These are phyloP conservation scores for Herpotrichia juniperi DNA, from an alignment of 2,329 filamentous ascomycete genomes.

Conservation along the genomic window DNA sequence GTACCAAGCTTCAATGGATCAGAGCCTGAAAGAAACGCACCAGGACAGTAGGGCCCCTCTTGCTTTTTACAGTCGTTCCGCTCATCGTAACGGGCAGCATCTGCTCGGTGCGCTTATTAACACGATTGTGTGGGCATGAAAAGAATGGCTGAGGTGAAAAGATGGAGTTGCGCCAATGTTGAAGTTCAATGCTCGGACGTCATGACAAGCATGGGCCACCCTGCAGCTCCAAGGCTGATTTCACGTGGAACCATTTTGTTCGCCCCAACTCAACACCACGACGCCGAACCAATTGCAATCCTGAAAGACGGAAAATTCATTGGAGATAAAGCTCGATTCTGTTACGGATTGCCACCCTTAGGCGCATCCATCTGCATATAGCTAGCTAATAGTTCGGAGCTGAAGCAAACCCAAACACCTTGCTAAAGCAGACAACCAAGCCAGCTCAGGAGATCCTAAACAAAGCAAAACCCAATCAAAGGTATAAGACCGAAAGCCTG, in stretches of 20 bases:
- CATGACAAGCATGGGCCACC: constrained; percentile 2
- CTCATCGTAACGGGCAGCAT: constrained; percentile 28
- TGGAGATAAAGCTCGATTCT: neutral
- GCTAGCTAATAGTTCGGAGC: constrained; percentile 1
- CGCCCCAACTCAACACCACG: no score
- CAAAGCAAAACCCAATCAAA: neutral
- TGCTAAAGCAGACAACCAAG: constrained; percentile 4
- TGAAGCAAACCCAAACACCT: constrained; percentile 2
- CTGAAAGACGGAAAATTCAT: no score
- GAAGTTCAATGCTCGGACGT: neutral
- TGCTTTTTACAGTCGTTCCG: constrained; percentile 42
- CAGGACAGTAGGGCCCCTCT: constrained; percentile 46
- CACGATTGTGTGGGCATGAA: neutral
- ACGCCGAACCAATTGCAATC: no score
- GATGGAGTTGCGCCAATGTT: neutral
- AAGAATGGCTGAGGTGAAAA: neutral
- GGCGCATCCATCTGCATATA: neutral
- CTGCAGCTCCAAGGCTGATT: neutral
- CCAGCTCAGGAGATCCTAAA: neutral
- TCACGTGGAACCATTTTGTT: no score
- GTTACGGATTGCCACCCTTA: neutral
- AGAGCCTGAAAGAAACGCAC: constrained; percentile 6
- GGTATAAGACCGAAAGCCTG: neutral
- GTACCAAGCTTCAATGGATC: constrained; percentile 5
- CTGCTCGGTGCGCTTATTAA: constrained; percentile 1